Base-by-base conservation (phyloP, 805 yeast species). In the Ogataea zsoltii region DNA sequence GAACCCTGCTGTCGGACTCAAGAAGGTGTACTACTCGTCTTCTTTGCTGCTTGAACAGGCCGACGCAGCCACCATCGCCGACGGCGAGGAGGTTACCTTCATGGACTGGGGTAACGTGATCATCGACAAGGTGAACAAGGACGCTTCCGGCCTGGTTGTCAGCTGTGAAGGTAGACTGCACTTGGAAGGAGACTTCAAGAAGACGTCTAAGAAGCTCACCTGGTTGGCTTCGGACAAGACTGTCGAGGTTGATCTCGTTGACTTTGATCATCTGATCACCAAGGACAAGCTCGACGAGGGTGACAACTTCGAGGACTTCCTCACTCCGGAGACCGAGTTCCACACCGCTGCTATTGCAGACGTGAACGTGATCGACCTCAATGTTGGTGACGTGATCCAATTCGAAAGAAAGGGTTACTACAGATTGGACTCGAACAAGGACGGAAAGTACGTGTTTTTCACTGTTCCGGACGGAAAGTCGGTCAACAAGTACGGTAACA, bases 61-160 rank as follows among this genome's bases (percentile, higher is more conserved):
- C 23, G 98, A 92, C 69, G 83, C 91, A 37, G 74, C 84, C 50
- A 57, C 72, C 7, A 66, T 76, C 35, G 81, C 76, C 55, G 92
- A 82, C 34, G 88, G 85, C 53, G 98, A 92, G 71, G 98, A 92
- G 73, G 75, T 91, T 52, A 92, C 98, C n/a, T 79, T 92, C 61
- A 92, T 92, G 98, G 97, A 92, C 71, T 92, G 98, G 98, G 98
- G 97, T 77, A 92, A 92, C 66, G 86, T 82, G 47, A 85, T 92
- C 55, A 72, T 91, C 54, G 79, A 85, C 54, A 80, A 80, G 65
- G 77, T 91, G 62, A 70, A 70, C 64, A 83, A 79, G 65, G 82
- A 80, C 52, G 77, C 68, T 38, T 66, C 65, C 35, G 72, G 67
- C 41, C 53, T 72, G 31, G 85, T 85, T 45, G 74, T 73, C 38